phyloP scores from a whole-genome alignment of 768 basidiomycete species.

The Tubosaeta sp. region DNA sequence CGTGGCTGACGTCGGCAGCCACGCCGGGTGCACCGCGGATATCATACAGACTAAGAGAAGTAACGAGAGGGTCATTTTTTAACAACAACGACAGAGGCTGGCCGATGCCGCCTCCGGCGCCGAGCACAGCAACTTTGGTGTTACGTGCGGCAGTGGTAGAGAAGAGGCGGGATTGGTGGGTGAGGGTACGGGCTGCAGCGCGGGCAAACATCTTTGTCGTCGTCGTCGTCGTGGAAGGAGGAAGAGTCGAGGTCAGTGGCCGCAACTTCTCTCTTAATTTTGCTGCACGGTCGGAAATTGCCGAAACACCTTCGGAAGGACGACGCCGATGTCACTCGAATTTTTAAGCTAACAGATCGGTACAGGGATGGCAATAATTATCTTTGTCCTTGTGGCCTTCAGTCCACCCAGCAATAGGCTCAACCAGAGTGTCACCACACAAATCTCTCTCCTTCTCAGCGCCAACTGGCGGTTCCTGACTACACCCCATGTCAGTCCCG shows the following conservation, averaged over 20 bases:
- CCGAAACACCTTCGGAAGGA: conserved; percentile 10
- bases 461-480: conserved; percentile 11
- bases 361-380: too few species aligned
- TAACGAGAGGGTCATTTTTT: conserved; percentile 89
- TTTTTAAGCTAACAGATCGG: too few species aligned
- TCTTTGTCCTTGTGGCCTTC: neutral
- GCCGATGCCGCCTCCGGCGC: conserved; percentile 98
- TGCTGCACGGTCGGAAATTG: conserved; percentile 10
- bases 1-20: conserved; percentile 94
- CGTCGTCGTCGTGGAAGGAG: conserved; percentile 18
- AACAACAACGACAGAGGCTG: conserved; percentile 88
- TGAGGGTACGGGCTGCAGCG: conserved; percentile 53
- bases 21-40: conserved; percentile 56
- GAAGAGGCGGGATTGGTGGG: conserved; percentile 60
- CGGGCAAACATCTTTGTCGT: conserved; percentile 60
- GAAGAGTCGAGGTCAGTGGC: neutral
- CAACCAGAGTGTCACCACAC: neutral
- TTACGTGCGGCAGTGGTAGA: conserved; percentile 67
- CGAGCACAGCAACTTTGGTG: conserved; percentile 93
- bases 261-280: conserved; percentile 2
- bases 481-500: conserved; percentile 1
- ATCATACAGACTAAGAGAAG: conserved; percentile 62
- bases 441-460: neutral
- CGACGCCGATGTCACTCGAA: neutral
- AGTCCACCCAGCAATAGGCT: neutral